Percentiles rank a stretch among this genome's conserved stretches.
Conservation (phyloP, 2,329 filamentous ascomycete species). For the Cordyceps tenuipes region DNA sequence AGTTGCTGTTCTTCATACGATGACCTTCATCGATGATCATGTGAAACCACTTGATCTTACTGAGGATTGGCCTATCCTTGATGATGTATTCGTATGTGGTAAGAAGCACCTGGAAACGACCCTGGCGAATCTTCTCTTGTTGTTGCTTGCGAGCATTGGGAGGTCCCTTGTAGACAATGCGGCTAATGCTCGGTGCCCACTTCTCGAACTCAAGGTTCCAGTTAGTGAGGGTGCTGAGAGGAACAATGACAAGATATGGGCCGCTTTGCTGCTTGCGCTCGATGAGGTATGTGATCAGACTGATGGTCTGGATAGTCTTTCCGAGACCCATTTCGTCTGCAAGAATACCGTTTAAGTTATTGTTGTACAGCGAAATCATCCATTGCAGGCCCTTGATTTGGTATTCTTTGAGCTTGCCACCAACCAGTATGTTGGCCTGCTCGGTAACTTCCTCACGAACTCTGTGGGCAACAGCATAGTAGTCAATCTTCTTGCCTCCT, state of each 20-base stretch:
- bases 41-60: conserved; percentile 99
- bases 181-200: conserved; percentile 82
- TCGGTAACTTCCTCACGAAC: conserved; percentile 83
- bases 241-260: conserved; percentile 93
- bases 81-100: conserved; percentile 99
- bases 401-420: conserved; percentile 92
- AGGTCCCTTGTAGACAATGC: conserved; percentile 95
- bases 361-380: conserved; percentile 99
- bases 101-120: conserved; percentile 89
- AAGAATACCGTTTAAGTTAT: conserved; percentile 97
- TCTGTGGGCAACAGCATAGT: conserved; percentile 96
- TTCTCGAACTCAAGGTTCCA: conserved; percentile 99
- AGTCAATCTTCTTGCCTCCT: conserved; percentile 78
- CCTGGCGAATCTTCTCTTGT: conserved; percentile 88
- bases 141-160: conserved; percentile 81
- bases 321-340: conserved; percentile 99
- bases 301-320: conserved; percentile 99
- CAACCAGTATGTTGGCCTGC: conserved; percentile 81
- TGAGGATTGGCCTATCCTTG: conserved; percentile 89
- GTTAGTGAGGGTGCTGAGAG: conserved; percentile 92
- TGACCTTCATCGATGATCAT: conserved; percentile 99
- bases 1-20: conserved; percentile 98
- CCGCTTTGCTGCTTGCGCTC: conserved; percentile 89
- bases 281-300: conserved; percentile 92
- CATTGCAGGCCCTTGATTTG: conserved; percentile 97